Evolutionary conservation across 2,329 filamentous ascomycete species (phyloP).

Genomic region (Colletotrichum liriopes): DNA sequence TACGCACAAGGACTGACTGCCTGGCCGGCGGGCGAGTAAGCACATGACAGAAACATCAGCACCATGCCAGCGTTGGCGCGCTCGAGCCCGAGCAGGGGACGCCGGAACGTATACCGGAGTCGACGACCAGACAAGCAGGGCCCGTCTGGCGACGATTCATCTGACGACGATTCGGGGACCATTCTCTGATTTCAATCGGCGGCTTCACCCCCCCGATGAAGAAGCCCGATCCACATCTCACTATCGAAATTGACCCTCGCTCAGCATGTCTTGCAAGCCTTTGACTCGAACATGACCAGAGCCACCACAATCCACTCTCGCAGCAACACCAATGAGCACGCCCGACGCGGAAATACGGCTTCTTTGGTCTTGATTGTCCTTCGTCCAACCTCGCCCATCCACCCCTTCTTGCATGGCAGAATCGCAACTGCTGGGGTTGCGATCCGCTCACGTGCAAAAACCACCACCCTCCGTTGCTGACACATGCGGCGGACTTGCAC

Average conservation of each 20-base stretch:
- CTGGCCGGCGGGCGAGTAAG: not conserved
- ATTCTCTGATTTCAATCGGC: conserved; percentile 8
- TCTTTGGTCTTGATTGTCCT: conserved; percentile 2
- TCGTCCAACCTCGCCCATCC: conserved; percentile 5
- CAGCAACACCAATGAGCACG: conserved; percentile 8
- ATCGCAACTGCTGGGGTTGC: not conserved
- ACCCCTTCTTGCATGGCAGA: not conserved
- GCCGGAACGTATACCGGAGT: not conserved
- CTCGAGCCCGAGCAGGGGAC: conserved; percentile 10
- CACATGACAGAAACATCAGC: not conserved
- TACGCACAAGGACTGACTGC: not conserved
- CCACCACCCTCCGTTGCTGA: not conserved
- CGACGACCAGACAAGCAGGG: not conserved
- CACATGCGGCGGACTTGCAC: conserved; percentile 24
- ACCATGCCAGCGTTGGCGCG: not conserved
- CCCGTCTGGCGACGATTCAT: not conserved
- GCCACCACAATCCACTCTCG: conserved; percentile 17
- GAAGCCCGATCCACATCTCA: conserved; percentile 15
- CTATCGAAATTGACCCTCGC: conserved; percentile 18
- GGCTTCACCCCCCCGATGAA: conserved; percentile 25
- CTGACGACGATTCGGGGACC: not conserved
- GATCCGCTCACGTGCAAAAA: conserved; percentile 32
- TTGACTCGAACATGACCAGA: conserved; percentile 32
- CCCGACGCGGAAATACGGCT: conserved; percentile 19
- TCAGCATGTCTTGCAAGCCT: conserved; percentile 24